These are phyloP conservation scores for Boletus smithii DNA, from an alignment of 1,284 basidiomycete genomes.

Conservation along the genomic window DNA sequence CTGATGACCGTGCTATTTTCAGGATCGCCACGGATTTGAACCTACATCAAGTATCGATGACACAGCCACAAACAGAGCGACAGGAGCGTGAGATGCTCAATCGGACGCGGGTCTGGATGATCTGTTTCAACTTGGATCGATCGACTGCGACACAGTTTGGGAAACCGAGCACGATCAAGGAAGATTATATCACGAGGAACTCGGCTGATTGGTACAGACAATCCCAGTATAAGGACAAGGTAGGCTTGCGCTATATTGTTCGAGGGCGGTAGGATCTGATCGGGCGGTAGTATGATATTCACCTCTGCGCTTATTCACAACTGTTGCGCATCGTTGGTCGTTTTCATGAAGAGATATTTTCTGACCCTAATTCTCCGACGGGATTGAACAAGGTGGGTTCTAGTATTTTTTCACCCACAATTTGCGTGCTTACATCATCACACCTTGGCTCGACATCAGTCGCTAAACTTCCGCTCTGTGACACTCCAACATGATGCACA, in stretches of 20 bases:
- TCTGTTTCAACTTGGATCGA: slow-evolving; percentile 82
- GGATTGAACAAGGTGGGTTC: slow-evolving; percentile 64
- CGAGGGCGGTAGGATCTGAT: too few relatives aligned
- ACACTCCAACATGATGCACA: slow-evolving; percentile 59
- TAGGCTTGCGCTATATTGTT: too few relatives aligned
- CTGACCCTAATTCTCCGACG: slow-evolving; percentile 63
- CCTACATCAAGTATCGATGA: slow-evolving; percentile 63
- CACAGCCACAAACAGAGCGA: slow-evolving; percentile 57
- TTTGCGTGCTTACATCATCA: slow-evolving; percentile 4
- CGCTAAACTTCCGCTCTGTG: slow-evolving; percentile 62
- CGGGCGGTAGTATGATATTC: slow-evolving; percentile 58
- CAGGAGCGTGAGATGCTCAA: slow-evolving; percentile 82
- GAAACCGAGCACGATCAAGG: slow-evolving; percentile 82
- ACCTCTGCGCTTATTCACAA: slow-evolving; percentile 68
- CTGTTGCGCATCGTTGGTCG: slow-evolving; percentile 66
- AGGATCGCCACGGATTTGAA: slow-evolving; percentile 83
- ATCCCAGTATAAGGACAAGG: slow-evolving; percentile 54
- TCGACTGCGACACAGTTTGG: slow-evolving; percentile 84
- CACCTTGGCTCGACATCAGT: slow-evolving; percentile 38
- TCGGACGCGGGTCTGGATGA: slow-evolving; percentile 79
- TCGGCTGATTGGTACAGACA: slow-evolving; percentile 76
- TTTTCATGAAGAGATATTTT: slow-evolving; percentile 76
- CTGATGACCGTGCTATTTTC: background rate
- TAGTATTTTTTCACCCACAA: background rate
- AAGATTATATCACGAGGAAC: slow-evolving; percentile 75